Conservation (phyloP, 2,329 filamentous ascomycete genomes). For the Trichoderma sp. region DNA sequence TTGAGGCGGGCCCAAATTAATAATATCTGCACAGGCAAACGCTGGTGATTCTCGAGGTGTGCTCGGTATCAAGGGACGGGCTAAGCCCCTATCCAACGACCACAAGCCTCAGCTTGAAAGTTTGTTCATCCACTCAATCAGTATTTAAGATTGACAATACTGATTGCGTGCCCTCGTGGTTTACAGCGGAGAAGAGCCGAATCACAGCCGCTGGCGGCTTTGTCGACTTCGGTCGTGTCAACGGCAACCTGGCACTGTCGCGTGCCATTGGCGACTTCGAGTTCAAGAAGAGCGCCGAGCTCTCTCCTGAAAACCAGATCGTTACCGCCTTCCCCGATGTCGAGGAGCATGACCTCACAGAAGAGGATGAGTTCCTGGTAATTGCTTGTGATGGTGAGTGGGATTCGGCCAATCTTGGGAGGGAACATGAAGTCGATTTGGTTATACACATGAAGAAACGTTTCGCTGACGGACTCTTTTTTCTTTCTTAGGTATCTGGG, state of each 20-base stretch:
- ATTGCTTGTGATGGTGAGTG: conserved; percentile 84
- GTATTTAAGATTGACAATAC: conserved; percentile 2
- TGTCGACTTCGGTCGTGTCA: conserved; percentile 97
- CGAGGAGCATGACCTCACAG: conserved; percentile 80
- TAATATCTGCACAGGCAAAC: conserved; percentile 67
- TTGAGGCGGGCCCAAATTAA: not conserved
- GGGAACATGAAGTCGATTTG: not conserved
- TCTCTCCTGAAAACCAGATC: conserved; percentile 97
- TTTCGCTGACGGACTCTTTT: not conserved
- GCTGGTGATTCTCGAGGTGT: conserved; percentile 95
- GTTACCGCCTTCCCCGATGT: conserved; percentile 97
- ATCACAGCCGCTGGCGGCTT: conserved; percentile 96
- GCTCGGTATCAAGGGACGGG: conserved; percentile 91
- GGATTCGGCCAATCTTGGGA: not conserved
- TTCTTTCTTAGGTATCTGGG: conserved; percentile 79
- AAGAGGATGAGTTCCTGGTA: conserved; percentile 94
- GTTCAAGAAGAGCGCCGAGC: conserved; percentile 98
- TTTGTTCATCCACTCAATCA: conserved; percentile 39
- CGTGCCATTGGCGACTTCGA: conserved; percentile 98
- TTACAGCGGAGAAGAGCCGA: conserved; percentile 83
- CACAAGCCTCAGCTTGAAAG: conserved; percentile 99
- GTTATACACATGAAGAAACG: not conserved
- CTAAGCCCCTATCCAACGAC: conserved; percentile 97
- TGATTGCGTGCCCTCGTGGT: conserved; percentile 21
- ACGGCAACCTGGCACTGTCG: conserved; percentile 94